Conservation (phyloP, 305 asterid genomes). For the Caryopteris hybrid region DNA sequence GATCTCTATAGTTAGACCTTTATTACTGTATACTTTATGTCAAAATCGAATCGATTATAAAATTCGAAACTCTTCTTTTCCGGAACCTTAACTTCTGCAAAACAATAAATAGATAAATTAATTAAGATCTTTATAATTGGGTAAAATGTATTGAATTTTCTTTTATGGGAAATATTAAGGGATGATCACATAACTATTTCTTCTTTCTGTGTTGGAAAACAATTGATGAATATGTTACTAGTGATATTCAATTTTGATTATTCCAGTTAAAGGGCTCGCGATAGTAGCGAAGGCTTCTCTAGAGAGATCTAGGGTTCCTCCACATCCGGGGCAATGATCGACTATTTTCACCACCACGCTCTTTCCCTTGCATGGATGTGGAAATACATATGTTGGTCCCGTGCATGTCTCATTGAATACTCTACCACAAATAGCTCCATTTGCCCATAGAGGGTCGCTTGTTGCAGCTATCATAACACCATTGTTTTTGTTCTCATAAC, state of each 20-base stretch:
- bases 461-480: constrained; percentile 41
- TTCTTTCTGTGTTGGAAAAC: too few relatives aligned
- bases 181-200: too few relatives aligned
- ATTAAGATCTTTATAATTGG: too few relatives aligned
- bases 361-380: constrained; percentile 37
- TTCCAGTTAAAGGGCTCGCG: constrained; percentile 37
- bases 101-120: too few relatives aligned
- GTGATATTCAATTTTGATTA: constrained; percentile 30
- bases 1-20: too few relatives aligned
- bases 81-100: too few relatives aligned
- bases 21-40: too few relatives aligned
- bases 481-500: constrained; percentile 19
- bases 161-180: too few relatives aligned
- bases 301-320: constrained; percentile 46
- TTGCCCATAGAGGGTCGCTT: constrained; percentile 27
- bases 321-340: constrained; percentile 48
- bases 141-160: too few relatives aligned
- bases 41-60: too few relatives aligned
- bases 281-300: constrained; percentile 33
- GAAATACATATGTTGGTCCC: constrained; percentile 26
- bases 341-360: constrained; percentile 39
- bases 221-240: constrained; percentile 7
- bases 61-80: too few relatives aligned
- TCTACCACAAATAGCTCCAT: constrained; percentile 36
- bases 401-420: constrained; percentile 33